phyloP scores from a whole-genome alignment of 148 eudicot species.

The Amaranthus cruentus region DNA sequence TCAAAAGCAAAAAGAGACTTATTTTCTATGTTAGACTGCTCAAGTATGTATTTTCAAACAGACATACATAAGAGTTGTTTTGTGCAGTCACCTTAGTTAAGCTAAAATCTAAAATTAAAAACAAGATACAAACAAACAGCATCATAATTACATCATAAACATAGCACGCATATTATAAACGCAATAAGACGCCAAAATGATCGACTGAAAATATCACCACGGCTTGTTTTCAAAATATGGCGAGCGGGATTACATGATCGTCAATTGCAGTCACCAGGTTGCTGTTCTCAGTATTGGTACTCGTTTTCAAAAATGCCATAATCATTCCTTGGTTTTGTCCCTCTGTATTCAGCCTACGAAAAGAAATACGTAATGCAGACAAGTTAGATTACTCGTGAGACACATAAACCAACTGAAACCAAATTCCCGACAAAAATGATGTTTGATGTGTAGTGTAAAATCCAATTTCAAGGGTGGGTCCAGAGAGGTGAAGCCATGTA shows the following conservation, averaged over 20 bases:
- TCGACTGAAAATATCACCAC: neutral
- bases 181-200: neutral
- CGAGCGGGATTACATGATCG: neutral
- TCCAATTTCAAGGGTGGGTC: neutral
- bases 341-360: slow-evolving; percentile 38
- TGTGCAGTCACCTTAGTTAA: slow-evolving; percentile 14
- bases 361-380: neutral
- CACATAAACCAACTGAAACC: neutral
- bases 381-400: neutral
- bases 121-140: neutral
- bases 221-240: slow-evolving; percentile 3
- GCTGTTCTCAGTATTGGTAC: slow-evolving; percentile 30
- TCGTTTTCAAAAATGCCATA: slow-evolving; percentile 35
- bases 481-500: neutral
- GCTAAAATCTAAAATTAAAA: neutral
- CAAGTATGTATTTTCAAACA: neutral
- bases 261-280: neutral
- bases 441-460: neutral
- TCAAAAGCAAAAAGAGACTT: no score
- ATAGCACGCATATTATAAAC: neutral
- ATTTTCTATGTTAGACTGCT: neutral
- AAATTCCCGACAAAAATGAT: neutral
- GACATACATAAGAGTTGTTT: neutral
- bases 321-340: slow-evolving; percentile 18
- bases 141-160: slow-evolving; percentile 18